Evolutionary conservation across 768 basidiomycete species (phyloP).

Genomic region (Auricularia sp.): DNA sequence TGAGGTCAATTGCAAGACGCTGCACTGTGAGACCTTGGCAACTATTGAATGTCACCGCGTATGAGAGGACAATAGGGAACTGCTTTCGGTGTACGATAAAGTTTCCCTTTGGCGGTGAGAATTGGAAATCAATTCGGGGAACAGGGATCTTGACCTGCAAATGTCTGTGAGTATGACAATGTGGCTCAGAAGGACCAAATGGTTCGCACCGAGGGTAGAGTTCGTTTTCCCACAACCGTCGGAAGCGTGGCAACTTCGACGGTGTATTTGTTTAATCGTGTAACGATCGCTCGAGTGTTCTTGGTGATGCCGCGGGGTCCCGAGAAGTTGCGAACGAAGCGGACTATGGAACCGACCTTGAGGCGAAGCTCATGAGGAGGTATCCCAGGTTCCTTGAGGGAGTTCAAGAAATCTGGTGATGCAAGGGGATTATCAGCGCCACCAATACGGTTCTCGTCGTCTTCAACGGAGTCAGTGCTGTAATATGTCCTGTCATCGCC

Average conservation of each 20-base stretch:
- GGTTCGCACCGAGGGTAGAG: background rate
- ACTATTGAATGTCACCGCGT: constrained; percentile 8
- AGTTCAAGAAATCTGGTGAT: background rate
- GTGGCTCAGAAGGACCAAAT: background rate
- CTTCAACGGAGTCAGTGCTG: background rate
- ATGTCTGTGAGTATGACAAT: background rate
- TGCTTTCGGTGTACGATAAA: constrained; percentile 4
- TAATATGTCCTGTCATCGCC: constrained; percentile 9
- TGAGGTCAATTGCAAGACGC: constrained; percentile 29
- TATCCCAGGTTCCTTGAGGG: background rate
- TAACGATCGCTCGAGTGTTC: background rate
- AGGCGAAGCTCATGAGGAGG: background rate
- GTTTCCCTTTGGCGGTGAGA: background rate
- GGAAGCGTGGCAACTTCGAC: background rate
- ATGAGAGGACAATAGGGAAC: constrained; percentile 3
- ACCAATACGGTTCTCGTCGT: background rate
- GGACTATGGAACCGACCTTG: background rate
- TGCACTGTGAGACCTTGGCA: constrained; percentile 13
- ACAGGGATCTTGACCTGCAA: background rate
- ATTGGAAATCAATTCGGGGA: background rate
- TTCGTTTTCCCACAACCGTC: background rate
- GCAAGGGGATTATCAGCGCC: background rate
- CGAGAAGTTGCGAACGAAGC: background rate
- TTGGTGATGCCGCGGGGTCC: background rate
- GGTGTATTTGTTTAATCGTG: background rate